Base-by-base conservation (phyloP, 306 rosid species). In the Malus asiatica region DNA sequence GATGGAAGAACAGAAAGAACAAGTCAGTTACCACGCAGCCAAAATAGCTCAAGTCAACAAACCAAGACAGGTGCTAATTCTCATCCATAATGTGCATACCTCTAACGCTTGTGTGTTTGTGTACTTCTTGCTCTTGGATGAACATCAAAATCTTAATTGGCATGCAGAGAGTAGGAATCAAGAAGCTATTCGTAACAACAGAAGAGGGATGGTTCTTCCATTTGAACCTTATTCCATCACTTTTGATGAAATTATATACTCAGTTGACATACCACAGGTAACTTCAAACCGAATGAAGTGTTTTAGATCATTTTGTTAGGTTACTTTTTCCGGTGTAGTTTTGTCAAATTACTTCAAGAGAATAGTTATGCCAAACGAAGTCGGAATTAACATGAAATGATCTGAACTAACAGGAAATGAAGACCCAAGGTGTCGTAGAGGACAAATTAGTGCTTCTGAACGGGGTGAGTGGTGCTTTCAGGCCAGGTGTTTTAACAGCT, bases 401-500 rank as follows among this genome's bases (percentile, higher is more conserved):
- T 70, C 30, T 70, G 66, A 80, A 81, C 60, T 4, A 79, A 60
- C 72, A 91, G 98, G 96, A 78, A 84, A 91, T 91, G 96, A 85
- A 78, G 80, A 81, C 40, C 11, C 88, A 82, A 6, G 98, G 96
- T 35, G 74, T 89, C 48, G 2, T 32, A 16, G 91, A 91, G 82
- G 96, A 94, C 45, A 94, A 81, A 59, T 75, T 94, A 77, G 89
- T 88, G 79, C 93, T 94, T 68, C 77, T 94, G 65, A 94, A 86
- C 61, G 87, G 89, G 68, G 92, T 91, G 15, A 90, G 94, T 78
- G 98, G 97, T 44, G 88, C 88, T 66, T 94, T 91, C 70, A 88
- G 93, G 85, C 98, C 97, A 30, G 98, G 98, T 44, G 91, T 94
- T 76, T 89, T 94, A 76, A 91, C 98, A 68, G 97, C 98, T 77